A percentile compares a stretch with the other conserved stretches of the same genome.
These are phyloP conservation scores for Mycocentrospora acerina DNA, from an alignment of 2,329 filamentous ascomycete species.

Conservation along the genomic window DNA sequence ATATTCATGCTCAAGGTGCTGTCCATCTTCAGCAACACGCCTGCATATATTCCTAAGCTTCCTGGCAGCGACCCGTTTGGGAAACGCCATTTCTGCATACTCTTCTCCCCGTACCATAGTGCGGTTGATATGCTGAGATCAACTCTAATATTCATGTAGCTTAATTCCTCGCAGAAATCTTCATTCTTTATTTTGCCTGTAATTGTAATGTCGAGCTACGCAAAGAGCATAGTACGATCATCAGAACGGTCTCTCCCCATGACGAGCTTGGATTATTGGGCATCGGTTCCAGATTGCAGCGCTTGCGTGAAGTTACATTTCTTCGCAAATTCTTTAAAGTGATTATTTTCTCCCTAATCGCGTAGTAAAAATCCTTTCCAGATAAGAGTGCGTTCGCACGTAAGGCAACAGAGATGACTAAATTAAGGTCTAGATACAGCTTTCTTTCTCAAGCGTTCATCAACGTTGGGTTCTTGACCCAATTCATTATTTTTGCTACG, in stretches of 20 bases:
- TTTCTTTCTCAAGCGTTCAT: neutral
- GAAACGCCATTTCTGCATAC: neutral
- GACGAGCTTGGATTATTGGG: conserved; percentile 1
- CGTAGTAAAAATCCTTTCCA: neutral
- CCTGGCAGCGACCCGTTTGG: neutral
- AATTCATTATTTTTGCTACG: neutral
- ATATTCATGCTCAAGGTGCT: neutral
- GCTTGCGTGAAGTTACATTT: neutral
- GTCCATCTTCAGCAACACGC: neutral
- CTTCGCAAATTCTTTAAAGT: neutral
- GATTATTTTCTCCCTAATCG: conserved; percentile 1
- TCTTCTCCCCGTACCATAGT: conserved; percentile 1
- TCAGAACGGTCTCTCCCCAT: neutral
- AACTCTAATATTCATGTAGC: neutral
- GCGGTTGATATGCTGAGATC: neutral
- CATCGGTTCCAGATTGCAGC: neutral
- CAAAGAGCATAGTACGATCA: neutral
- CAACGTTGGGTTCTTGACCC: neutral
- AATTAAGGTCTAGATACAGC: conserved; percentile 1
- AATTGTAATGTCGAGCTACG: neutral
- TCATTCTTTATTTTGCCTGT: neutral
- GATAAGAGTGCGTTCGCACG: too few relatives aligned
- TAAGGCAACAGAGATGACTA: conserved; percentile 1
- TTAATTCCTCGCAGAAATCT: neutral
- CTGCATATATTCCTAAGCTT: neutral